Percentiles rank a stretch among this genome's conserved stretches.
phyloP scores from a whole-genome alignment of 176 grass and related monocot species.

The Avena insularis region DNA sequence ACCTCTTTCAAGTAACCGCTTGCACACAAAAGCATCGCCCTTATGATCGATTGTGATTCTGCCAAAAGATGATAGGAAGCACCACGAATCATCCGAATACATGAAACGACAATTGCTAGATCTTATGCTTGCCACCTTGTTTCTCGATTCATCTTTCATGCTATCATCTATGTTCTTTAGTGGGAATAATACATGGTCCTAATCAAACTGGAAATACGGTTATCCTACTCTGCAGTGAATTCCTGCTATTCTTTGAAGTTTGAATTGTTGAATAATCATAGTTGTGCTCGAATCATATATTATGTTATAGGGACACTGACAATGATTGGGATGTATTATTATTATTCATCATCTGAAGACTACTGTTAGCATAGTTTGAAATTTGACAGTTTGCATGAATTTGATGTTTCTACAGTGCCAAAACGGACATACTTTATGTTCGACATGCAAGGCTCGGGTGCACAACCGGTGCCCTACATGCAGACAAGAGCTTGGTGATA shows the following conservation, averaged over 20 bases:
- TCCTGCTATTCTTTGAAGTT: neutral
- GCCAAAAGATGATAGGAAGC: slow-evolving; percentile 5
- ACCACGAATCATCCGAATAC: neutral
- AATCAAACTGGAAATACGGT: slow-evolving; percentile 1
- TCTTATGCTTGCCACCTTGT: neutral
- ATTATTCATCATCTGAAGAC: slow-evolving; percentile 15
- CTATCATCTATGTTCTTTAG: slow-evolving; percentile 8
- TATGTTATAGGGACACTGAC: neutral
- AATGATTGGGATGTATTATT: neutral
- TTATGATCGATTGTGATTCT: slow-evolving; percentile 1
- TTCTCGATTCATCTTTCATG: slow-evolving; percentile 12
- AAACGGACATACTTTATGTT: slow-evolving; percentile 68
- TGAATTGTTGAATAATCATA: slow-evolving; percentile 20
- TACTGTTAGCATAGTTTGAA: neutral
- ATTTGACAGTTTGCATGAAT: slow-evolving; percentile 29
- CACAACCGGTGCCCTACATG: slow-evolving; percentile 68
- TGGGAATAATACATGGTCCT: neutral
- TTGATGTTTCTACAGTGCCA: slow-evolving; percentile 50
- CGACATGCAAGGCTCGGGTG: slow-evolving; percentile 63
- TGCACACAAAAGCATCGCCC: neutral
- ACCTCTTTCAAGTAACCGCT: slow-evolving; percentile 21
- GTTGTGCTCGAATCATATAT: slow-evolving; percentile 21
- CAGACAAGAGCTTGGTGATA: slow-evolving; percentile 71
- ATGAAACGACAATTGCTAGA: slow-evolving; percentile 7
- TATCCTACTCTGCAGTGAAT: neutral